These are phyloP conservation scores for Xanthoconium purpureum DNA, from an alignment of 768 basidiomycete genomes.

Conservation along the genomic window DNA sequence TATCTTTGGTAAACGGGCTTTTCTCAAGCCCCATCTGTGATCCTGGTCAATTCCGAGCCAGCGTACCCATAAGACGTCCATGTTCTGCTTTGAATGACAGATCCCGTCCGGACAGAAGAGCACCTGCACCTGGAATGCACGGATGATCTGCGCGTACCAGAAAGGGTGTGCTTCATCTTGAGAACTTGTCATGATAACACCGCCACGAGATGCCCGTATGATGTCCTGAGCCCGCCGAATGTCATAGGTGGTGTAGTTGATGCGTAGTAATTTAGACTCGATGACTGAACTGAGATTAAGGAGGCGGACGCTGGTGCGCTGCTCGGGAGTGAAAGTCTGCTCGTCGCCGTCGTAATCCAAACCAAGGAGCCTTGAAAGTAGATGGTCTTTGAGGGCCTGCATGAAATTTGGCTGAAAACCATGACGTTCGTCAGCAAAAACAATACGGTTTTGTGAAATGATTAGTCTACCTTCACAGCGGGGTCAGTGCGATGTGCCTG, in stretches of 20 bases:
- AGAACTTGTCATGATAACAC: conserved; percentile 10
- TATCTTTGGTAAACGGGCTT: not conserved
- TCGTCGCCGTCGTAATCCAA: not conserved
- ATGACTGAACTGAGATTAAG: not conserved
- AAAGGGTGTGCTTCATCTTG: conserved; percentile 15
- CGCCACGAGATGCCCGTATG: not conserved
- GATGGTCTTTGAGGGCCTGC: not conserved
- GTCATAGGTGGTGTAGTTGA: no score
- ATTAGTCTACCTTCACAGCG: conserved; percentile 2
- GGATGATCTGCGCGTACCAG: conserved; percentile 1
- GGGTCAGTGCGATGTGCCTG: conserved; percentile 8
- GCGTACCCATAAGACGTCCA: not conserved
- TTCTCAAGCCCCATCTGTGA: not conserved
- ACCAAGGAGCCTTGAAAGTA: not conserved
- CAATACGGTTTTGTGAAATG: not conserved
- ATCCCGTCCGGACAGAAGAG: not conserved
- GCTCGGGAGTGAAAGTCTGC: not conserved
- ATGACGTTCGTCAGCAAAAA: not conserved
- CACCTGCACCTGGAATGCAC: not conserved
- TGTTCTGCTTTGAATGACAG: not conserved
- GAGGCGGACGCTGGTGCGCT: not conserved
- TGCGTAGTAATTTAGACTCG: not conserved
- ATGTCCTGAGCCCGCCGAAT: not conserved
- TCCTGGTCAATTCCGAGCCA: not conserved
- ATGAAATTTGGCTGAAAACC: not conserved